These are phyloP conservation scores for Acanthamoeba royreba DNA, from an alignment of 208 protist genomes.

Conservation along the genomic window DNA sequence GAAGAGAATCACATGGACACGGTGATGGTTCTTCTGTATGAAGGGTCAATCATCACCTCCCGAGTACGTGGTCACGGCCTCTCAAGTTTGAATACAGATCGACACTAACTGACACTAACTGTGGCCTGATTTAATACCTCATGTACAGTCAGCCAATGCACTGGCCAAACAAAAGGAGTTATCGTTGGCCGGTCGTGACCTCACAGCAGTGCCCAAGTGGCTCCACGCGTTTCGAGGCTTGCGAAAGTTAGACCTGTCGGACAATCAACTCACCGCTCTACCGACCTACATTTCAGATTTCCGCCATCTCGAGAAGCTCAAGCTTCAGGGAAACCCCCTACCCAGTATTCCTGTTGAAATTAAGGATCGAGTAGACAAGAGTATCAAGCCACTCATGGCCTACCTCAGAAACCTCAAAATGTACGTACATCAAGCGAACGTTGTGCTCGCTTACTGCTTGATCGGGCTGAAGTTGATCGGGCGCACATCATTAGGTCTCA, in stretches of 20 bases:
- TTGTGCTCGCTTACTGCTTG: too few species aligned
- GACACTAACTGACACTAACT: too few species aligned
- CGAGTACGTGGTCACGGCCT: too few species aligned
- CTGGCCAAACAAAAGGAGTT: background rate
- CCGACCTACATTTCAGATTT: constrained; percentile 16
- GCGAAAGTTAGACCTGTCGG: background rate
- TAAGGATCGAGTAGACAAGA: constrained; percentile 6
- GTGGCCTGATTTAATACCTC: too few species aligned
- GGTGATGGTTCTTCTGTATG: background rate
- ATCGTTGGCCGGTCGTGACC: background rate
- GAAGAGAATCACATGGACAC: background rate
- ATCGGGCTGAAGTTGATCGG: too few species aligned
- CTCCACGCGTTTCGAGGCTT: background rate
- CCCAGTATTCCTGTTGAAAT: constrained; percentile 10
- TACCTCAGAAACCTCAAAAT: constrained; percentile 31
- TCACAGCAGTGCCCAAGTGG: background rate
- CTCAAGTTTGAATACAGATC: too few species aligned
- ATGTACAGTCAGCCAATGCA: background rate
- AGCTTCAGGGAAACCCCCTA: background rate
- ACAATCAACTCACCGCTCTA: background rate
- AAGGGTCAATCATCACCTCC: background rate
- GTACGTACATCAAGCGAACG: background rate
- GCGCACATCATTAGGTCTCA: background rate
- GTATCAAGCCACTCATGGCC: constrained; percentile 19
- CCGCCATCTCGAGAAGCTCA: background rate